Evolutionary conservation across 257 asterid genomes (phyloP), one percentile per base, ranked within the genome.

Genomic region (Eustoma russellianum): DNA sequence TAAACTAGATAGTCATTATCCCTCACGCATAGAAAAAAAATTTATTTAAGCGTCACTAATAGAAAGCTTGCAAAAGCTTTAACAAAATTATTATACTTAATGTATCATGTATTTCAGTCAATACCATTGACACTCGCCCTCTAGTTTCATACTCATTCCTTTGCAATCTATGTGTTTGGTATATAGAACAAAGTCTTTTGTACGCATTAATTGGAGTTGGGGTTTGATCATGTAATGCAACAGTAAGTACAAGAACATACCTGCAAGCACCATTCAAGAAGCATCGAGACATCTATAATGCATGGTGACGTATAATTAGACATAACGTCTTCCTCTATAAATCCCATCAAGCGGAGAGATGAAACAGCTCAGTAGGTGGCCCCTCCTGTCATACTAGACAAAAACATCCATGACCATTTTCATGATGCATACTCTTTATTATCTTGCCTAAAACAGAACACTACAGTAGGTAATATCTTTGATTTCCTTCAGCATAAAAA

Each of bases 291-390:
- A 58, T 87, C 62, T 59, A 84, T 73, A 61, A 68, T 33, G 57
- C 73, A 57, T 61, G 71, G 75, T 60, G 72, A 67, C 70, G 48
- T 69, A 61, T 33, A 62, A 71, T 66, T 67, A 7, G 85, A 70
- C 70, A 75, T 61, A 41, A 70, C 33, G 66, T 77, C 92, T 35
- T 87, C 87, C 63, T 75, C 91, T 33, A 92, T 58, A 72, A 70
- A 88, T 57, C 93, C 99, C 97, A 92, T 88, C 73, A 92, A 82
- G 63, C 71, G 82, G 58, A 92, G 95, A 68, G 97, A 83, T 17
- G 99, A 90, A 74, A 88, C 90, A 59, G 99, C 99, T 71, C 99
- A 92, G 62, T 81, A 92, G 14, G 97, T 92, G 80, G 83, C 99
- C 60, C 99, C 99, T 72, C 99, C 99, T 92, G 97, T 57, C 72